A percentile compares a stretch with the other conserved stretches of the same genome.
Evolutionary conservation across 108 stramenopile genomes (phyloP).

Genomic region (Bacterosira constricta): DNA sequence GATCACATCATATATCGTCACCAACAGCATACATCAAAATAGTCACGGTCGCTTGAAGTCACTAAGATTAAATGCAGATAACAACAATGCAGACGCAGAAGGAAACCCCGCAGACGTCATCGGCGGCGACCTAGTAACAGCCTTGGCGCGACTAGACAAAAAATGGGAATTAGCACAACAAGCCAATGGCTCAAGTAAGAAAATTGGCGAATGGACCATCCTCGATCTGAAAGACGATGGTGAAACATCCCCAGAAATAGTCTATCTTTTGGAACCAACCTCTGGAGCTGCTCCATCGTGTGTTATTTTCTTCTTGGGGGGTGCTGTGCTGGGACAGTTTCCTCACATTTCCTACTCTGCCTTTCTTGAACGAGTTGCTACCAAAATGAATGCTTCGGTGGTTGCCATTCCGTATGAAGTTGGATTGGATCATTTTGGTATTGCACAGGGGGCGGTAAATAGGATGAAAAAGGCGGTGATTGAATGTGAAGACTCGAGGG

Average conservation of each 20-base stretch:
- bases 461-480: constrained; percentile 59
- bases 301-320: constrained; percentile 80
- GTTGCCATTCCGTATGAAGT: constrained; percentile 77
- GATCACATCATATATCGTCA: too few relatives aligned
- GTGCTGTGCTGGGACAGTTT: constrained; percentile 80
- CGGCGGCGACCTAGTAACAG: constrained; percentile 38
- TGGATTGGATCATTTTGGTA: constrained; percentile 76
- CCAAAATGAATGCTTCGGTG: constrained; percentile 67
- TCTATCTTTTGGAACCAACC: constrained; percentile 78
- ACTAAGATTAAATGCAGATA: not conserved
- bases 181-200: constrained; percentile 18
- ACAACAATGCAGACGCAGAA: not conserved
- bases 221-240: constrained; percentile 50
- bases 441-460: constrained; percentile 69
- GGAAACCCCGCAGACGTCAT: constrained; percentile 9
- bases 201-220: constrained; percentile 69
- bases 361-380: constrained; percentile 56
- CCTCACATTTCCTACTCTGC: constrained; percentile 83
- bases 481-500: constrained; percentile 58
- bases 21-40: too few relatives aligned
- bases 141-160: constrained; percentile 68
- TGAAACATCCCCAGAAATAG: constrained; percentile 42
- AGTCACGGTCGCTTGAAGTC: too few relatives aligned
- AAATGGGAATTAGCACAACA: constrained; percentile 66
- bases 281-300: constrained; percentile 61